Percentiles rank a stretch among this genome's conserved stretches.
Conservation (phyloP, 1,284 basidiomycete genomes). For the Heterobasidion annosum region DNA sequence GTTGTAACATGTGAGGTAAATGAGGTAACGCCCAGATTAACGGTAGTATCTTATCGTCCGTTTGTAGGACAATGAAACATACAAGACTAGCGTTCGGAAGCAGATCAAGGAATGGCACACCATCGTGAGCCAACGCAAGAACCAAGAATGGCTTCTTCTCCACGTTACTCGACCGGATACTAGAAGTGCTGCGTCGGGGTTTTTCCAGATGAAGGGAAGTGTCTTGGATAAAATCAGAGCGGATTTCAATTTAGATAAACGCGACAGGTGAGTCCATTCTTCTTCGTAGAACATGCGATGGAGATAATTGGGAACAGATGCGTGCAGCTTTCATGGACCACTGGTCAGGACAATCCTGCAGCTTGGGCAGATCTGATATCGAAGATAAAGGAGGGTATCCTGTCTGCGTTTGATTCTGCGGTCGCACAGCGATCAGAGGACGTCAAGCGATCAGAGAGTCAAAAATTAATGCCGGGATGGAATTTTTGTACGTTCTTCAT, state of each 20-base stretch:
- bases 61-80: constrained; percentile 74
- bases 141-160: constrained; percentile 86
- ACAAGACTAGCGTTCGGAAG: constrained; percentile 69
- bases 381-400: constrained; percentile 84
- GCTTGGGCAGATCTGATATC: constrained; percentile 86
- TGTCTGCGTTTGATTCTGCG: constrained; percentile 75
- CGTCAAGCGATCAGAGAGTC: constrained; percentile 77
- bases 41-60: constrained; percentile 4
- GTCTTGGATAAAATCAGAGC: constrained; percentile 88
- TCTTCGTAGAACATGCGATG: background rate
- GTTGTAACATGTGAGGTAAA: constrained; percentile 82
- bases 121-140: constrained; percentile 56
- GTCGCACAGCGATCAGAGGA: constrained; percentile 81
- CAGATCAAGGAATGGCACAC: constrained; percentile 91
- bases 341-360: constrained; percentile 65
- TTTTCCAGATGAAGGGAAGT: constrained; percentile 77
- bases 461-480: constrained; percentile 88
- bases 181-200: constrained; percentile 47
- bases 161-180: constrained; percentile 71
- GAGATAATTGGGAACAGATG: constrained; percentile 43
- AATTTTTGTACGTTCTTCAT: constrained; percentile 96
- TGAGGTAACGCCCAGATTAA: constrained; percentile 4
- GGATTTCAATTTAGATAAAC: constrained; percentile 88
- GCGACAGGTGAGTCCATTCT: constrained; percentile 61
- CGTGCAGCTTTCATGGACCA: constrained; percentile 68